Base-by-base conservation (phyloP, 1,284 basidiomycete genomes). In the Trametes pubescens region DNA sequence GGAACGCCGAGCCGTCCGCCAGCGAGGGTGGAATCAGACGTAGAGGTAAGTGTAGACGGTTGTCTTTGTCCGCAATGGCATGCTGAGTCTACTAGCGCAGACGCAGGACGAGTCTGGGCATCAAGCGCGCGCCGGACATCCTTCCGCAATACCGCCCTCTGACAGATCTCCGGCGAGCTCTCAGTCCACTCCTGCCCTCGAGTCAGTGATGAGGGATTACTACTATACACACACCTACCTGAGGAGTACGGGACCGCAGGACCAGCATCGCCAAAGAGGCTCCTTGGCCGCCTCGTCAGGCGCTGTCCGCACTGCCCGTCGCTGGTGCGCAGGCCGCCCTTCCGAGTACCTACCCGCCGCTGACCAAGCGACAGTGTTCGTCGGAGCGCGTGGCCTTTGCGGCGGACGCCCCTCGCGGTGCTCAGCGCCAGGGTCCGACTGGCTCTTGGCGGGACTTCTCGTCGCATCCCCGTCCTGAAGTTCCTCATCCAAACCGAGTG, bases 331-430 rank as follows among this genome's bases (percentile, higher is more conserved):
- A 55, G 40, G 14, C 40, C 43, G 14, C 37, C 7, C 2, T 2
- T 34, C 47, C 47, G 56, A 47, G 16, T 13, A 13, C 16, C 24
- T 13, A 13, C 16, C 40, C 26, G 53, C 16, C 47, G 56, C 56
- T 57, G 34, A 51, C 56, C 56, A 51, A 57, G 37, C 11, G n/a
- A 24, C 37, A 37, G 55, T n/a, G 22, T 24, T 48, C 44, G 32
- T 38, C 55, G 55, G 55, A 34, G 6, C 24, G 40, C 24, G n/a
- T 38, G 40, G 40, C 37, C 0, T 14, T 7, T 2, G 21, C 43
- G 43, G 43, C 43, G 18, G 43, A 11, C 24, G 10, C 10, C 22
- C 49, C 29, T 6, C 10, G 49, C 49, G 18, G 32, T 24, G 8
- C 18, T 16, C 26, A 29, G 29, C 9, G 5, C 49, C 18, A 26